These are phyloP conservation scores for Vaccinium darrowii DNA, from an alignment of 148 eudicot species.

Conservation along the genomic window DNA sequence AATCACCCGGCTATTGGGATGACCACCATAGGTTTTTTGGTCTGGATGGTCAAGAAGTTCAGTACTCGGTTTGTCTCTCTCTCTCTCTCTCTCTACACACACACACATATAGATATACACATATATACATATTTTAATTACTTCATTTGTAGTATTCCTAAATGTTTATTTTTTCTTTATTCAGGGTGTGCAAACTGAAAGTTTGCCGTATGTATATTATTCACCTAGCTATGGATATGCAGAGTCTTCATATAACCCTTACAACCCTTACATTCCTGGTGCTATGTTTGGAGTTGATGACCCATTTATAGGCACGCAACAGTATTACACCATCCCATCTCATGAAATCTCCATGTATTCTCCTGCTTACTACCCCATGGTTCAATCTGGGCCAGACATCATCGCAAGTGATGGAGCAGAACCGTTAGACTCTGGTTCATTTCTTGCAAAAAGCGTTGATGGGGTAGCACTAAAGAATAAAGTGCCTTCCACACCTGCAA, in stretches of 20 bases:
- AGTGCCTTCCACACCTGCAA: constrained; percentile 42
- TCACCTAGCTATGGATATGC: constrained; percentile 77
- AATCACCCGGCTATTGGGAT: constrained; percentile 73
- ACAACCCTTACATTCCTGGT: constrained; percentile 97
- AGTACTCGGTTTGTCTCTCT: constrained; percentile 56
- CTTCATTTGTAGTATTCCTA: neutral
- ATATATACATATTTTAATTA: neutral
- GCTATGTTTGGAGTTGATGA: constrained; percentile 88
- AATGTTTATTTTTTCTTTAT: neutral
- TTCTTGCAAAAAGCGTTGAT: constrained; percentile 40
- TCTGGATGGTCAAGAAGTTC: constrained; percentile 74
- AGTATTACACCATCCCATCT: constrained; percentile 66
- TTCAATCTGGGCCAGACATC: constrained; percentile 50
- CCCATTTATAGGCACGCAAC: constrained; percentile 56
- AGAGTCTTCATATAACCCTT: constrained; percentile 83
- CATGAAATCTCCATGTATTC: constrained; percentile 57
- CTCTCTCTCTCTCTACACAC: too few species aligned
- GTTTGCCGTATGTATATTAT: constrained; percentile 73
- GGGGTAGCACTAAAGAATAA: constrained; percentile 37
- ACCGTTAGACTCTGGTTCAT: constrained; percentile 35
- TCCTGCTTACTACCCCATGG: constrained; percentile 54
- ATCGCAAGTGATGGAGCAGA: constrained; percentile 45
- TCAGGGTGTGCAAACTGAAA: constrained; percentile 80
- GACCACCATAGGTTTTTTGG: constrained; percentile 75
- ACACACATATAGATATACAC: too few species aligned